A percentile compares a stretch with the other conserved stretches of the same genome.
Conservation (phyloP, 1,284 basidiomycete species). For the Tremellales sp. region DNA sequence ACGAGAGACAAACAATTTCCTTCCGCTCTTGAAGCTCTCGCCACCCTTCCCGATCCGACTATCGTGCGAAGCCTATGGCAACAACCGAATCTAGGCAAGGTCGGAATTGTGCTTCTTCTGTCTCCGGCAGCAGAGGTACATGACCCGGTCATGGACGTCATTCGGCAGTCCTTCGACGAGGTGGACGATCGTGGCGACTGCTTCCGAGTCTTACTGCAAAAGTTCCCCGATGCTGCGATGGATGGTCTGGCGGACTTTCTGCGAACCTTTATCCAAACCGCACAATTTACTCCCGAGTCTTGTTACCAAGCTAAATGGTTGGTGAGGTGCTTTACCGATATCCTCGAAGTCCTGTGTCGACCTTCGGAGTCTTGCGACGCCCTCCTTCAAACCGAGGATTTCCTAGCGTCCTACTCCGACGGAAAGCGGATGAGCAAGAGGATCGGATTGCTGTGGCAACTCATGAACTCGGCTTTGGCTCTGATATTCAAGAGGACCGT, state of each 20-base stretch:
- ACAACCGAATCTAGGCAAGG: slow-evolving; percentile 52
- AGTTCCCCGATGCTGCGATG: slow-evolving; percentile 62
- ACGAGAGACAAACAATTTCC: slow-evolving; percentile 64
- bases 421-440: slow-evolving; percentile 50
- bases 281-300: slow-evolving; percentile 69
- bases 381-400: slow-evolving; percentile 47
- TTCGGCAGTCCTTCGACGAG: slow-evolving; percentile 79
- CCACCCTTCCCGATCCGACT: slow-evolving; percentile 54
- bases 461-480: slow-evolving; percentile 73
- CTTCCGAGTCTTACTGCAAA: slow-evolving; percentile 68
- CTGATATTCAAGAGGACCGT: slow-evolving; percentile 80
- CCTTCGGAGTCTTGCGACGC: slow-evolving; percentile 52
- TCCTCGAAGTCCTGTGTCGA: slow-evolving; percentile 79
- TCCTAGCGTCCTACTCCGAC: slow-evolving; percentile 44
- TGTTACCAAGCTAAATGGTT: slow-evolving; percentile 79
- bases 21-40: slow-evolving; percentile 59
- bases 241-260: slow-evolving; percentile 67
- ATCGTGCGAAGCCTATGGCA: slow-evolving; percentile 57
- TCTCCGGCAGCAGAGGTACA: slow-evolving; percentile 74
- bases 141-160: slow-evolving; percentile 65
- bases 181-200: slow-evolving; percentile 81
- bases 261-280: slow-evolving; percentile 61
- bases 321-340: slow-evolving; percentile 84
- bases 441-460: slow-evolving; percentile 71
- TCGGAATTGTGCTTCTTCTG: slow-evolving; percentile 65